phyloP scores from a whole-genome alignment of 192 early-diverging fungal species.

The Physocladia obscura region DNA sequence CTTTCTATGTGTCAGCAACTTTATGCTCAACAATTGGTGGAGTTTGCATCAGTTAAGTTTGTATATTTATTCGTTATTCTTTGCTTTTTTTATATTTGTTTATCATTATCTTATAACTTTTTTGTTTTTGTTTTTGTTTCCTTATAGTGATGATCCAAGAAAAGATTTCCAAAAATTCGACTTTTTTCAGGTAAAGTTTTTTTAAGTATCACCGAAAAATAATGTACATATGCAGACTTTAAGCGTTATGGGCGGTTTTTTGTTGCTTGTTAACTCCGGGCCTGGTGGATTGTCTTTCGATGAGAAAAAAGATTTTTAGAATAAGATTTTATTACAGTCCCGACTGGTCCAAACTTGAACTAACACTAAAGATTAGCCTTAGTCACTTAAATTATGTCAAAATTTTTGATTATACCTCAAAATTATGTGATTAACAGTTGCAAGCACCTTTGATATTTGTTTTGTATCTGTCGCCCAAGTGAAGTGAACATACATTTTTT shows the following conservation, averaged over 20 bases:
- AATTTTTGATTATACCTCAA: too few species aligned
- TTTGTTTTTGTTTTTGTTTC: background rate
- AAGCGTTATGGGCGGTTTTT: slow-evolving; percentile 91
- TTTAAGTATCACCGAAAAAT: background rate
- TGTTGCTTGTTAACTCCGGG: slow-evolving; percentile 87
- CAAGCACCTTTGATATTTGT: slow-evolving; percentile 49
- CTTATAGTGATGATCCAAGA: slow-evolving; percentile 17
- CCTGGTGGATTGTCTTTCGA: slow-evolving; percentile 87
- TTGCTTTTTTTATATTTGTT: too few species aligned
- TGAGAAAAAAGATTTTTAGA: slow-evolving; percentile 91
- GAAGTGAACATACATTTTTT: slow-evolving; percentile 58
- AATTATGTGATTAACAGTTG: slow-evolving; percentile 27
- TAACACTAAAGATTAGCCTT: too few species aligned
- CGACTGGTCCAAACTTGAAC: too few species aligned
- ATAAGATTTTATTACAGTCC: too few species aligned
- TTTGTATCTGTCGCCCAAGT: slow-evolving; percentile 63
- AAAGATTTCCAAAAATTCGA: slow-evolving; percentile 94
- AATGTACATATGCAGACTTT: slow-evolving; percentile 63
- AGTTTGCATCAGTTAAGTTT: slow-evolving; percentile 63
- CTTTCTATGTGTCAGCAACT: slow-evolving; percentile 84
- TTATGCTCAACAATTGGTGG: slow-evolving; percentile 97
- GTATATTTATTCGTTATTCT: background rate
- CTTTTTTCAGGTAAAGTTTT: slow-evolving; percentile 66
- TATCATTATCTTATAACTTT: background rate
- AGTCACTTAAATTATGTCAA: too few species aligned